These are phyloP conservation scores for Phaffia tasmanica DNA, from an alignment of 768 basidiomycete species.

Conservation along the genomic window DNA sequence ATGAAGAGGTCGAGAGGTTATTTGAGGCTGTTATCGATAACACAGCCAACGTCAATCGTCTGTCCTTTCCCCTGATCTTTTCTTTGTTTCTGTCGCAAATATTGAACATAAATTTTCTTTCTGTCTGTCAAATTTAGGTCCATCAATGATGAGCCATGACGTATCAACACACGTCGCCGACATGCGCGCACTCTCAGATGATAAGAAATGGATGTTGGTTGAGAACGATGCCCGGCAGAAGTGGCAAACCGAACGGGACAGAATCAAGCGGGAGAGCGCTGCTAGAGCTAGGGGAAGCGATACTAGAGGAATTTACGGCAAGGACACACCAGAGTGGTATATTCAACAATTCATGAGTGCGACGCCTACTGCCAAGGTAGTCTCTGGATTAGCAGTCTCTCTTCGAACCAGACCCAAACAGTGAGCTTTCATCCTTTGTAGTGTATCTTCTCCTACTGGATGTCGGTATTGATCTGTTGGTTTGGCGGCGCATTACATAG, in stretches of 20 bases:
- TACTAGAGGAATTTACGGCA: slow-evolving; percentile 45
- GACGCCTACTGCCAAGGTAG: slow-evolving; percentile 70
- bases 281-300: slow-evolving; percentile 34
- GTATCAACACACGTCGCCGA: background rate
- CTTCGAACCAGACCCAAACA: slow-evolving; percentile 70
- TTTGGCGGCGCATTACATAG: slow-evolving; percentile 38
- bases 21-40: slow-evolving; percentile 60
- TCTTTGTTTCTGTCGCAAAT: background rate
- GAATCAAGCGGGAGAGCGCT: slow-evolving; percentile 44
- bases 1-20: slow-evolving; percentile 64
- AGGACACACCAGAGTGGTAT: slow-evolving; percentile 77
- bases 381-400: slow-evolving; percentile 56
- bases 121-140: too few relatives aligned
- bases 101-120: too few relatives aligned
- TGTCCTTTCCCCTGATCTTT: slow-evolving; percentile 41
- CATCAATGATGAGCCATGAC: too few relatives aligned
- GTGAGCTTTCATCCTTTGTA: slow-evolving; percentile 43
- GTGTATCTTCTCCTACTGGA: slow-evolving; percentile 6
- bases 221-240: slow-evolving; percentile 67
- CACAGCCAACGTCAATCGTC: slow-evolving; percentile 40
- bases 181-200: slow-evolving; percentile 31
- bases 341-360: slow-evolving; percentile 79
- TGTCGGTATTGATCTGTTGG: slow-evolving; percentile 21
- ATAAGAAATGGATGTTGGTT: slow-evolving; percentile 88
- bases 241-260: slow-evolving; percentile 54